A percentile compares a stretch with the other conserved stretches of the same genome.
These are phyloP conservation scores for Cystofilobasidium macerans DNA, from an alignment of 768 basidiomycete species.

Conservation along the genomic window DNA sequence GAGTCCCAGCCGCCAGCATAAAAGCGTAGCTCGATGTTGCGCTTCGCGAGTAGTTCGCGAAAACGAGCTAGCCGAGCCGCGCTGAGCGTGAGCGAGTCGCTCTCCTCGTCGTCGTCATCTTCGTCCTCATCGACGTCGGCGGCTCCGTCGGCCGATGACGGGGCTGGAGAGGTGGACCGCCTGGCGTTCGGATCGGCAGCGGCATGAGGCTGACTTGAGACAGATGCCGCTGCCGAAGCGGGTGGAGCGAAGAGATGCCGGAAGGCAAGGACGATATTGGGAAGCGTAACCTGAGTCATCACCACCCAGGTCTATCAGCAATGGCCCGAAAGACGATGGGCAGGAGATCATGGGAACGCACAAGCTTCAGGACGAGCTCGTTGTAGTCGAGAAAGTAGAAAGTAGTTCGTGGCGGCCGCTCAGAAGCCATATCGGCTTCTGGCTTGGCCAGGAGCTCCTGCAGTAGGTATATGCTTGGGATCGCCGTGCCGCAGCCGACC, in stretches of 20 bases:
- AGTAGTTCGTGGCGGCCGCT: conserved; percentile 20
- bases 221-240: too few species aligned
- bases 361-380: conserved; percentile 21
- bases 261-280: conserved; percentile 65
- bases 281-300: conserved; percentile 45
- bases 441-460: conserved; percentile 46
- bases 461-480: conserved; percentile 69
- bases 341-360: not conserved
- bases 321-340: not conserved
- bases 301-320: too few species aligned
- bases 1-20: conserved; percentile 68
- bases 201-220: too few species aligned
- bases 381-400: conserved; percentile 29
- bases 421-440: conserved; percentile 36
- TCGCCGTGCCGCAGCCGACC: conserved; percentile 87
- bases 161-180: conserved; percentile 3
- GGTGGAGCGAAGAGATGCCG: conserved; percentile 26
- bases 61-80: conserved; percentile 44
- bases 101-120: conserved; percentile 45
- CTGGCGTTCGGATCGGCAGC: not conserved
- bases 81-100: conserved; percentile 56
- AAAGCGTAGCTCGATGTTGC: conserved; percentile 56
- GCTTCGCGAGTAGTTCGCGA: conserved; percentile 46
- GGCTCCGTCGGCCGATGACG: conserved; percentile 8
- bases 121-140: conserved; percentile 31